Evolutionary conservation across 2,329 filamentous ascomycete species (phyloP), one percentile per base, ranked within the genome.

Genomic region (Sarocladium kiliense): DNA sequence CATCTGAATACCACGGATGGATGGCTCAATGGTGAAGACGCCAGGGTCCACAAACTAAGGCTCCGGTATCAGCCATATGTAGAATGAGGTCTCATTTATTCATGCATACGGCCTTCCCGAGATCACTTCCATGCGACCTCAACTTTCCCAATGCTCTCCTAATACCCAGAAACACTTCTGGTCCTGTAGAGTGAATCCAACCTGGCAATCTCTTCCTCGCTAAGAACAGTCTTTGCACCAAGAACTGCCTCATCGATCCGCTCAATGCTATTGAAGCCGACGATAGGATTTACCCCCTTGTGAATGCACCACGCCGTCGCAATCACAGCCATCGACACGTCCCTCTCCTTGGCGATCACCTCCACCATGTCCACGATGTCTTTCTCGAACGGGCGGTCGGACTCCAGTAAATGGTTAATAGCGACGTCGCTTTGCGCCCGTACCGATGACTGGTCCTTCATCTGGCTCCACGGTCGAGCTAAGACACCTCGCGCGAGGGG

Each of bases 291-390:
- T 2, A 78, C 75, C 21, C 75, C 71, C 59, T 77, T 74, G 64
- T 79, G 70, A 58, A 77, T 75, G 26, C n/a, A 34, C 85, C 86
- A 89, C 2, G 84, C 85, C 51, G 86, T 74, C 1, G 84, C 80
- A 18, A 88, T 80, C 58, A 86, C 79, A 54, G 79, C 77, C 77
- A 88, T 87, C 58, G 75, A 78, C 70, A 79, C 78, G 1, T 71
- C 76, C 58, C 75, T 75, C 71, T 81, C 81, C 62, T 76, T 71
- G 1, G 82, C 80, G 21, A 86, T 60, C 65, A 85, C 77, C 37
- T 41, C 37, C 37, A 41, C 11, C 11, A n/a, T 41, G 37, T 41
- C 37, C 10, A 41, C 37, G 42, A 58, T 58, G 49, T 39, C 26
- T 23, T 54, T 54, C 18, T 58, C 56, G 12, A 47, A 14, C 11